phyloP scores from a whole-genome alignment of 495 filamentous ascomycete genomes.

The Penicillium bovifimosum region DNA sequence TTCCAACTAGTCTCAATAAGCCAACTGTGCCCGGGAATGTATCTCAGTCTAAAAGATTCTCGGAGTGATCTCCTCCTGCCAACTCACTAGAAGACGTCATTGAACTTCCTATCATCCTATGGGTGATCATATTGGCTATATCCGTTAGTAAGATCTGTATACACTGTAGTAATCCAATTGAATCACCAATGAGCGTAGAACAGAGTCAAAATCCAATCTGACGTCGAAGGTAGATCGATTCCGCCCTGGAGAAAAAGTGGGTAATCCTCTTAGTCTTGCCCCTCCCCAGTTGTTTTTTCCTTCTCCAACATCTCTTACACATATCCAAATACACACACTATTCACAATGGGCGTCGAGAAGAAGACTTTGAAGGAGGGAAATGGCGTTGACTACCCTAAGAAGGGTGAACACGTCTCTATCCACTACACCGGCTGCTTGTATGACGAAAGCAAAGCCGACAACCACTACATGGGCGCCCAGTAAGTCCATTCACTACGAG shows the following conservation, averaged over 20 bases:
- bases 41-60: not conserved
- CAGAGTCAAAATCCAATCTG: no score
- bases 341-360: slow-evolving; percentile 52
- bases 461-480: slow-evolving; percentile 45
- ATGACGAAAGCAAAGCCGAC: slow-evolving; percentile 51
- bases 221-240: not conserved
- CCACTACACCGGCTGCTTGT: slow-evolving; percentile 78
- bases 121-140: no score
- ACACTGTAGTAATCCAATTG: no score
- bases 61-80: not conserved
- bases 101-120: no score
- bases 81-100: not conserved
- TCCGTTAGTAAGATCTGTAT: not conserved
- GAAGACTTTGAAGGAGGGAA: slow-evolving; percentile 41
- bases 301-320: not conserved
- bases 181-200: no score
- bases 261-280: not conserved
- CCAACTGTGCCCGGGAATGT: not conserved
- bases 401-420: slow-evolving; percentile 68
- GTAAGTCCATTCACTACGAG: slow-evolving; percentile 26
- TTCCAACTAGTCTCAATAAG: not conserved
- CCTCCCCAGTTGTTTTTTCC: not conserved
- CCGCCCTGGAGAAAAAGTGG: not conserved
- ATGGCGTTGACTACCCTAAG: slow-evolving; percentile 49
- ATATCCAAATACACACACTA: not conserved